Evolutionary conservation across 257 asterid genomes (phyloP).

Genomic region (Ilex aquifolium): DNA sequence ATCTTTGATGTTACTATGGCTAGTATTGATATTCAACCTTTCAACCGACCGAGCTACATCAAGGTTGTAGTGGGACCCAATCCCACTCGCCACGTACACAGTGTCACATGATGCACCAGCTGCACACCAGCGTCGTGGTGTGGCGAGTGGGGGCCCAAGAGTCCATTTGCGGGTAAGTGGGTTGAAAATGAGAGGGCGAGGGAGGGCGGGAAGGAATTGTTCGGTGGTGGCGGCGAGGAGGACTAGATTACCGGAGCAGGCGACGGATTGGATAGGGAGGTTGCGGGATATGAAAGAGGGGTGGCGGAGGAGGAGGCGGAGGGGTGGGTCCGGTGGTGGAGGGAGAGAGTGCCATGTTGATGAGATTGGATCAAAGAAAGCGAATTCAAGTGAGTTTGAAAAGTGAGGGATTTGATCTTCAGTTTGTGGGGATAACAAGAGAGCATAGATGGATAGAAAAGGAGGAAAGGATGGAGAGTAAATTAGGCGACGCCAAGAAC

Average conservation of each 20-base stretch:
- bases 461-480: constrained; percentile 76
- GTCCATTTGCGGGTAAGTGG: constrained; percentile 37
- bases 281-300: constrained; percentile 74
- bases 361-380: constrained; percentile 70
- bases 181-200: constrained; percentile 55
- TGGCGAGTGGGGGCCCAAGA: constrained; percentile 42
- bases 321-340: constrained; percentile 40
- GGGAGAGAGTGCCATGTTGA: constrained; percentile 51
- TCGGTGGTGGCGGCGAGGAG: constrained; percentile 72
- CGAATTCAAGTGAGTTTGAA: constrained; percentile 23
- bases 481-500: constrained; percentile 68
- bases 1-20: background rate
- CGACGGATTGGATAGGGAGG: constrained; percentile 60
- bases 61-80: constrained; percentile 54
- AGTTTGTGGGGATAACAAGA: constrained; percentile 21
- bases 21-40: constrained; percentile 42
- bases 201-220: constrained; percentile 54
- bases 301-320: constrained; percentile 51
- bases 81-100: constrained; percentile 74
- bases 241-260: constrained; percentile 46
- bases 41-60: constrained; percentile 66
- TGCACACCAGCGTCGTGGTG: constrained; percentile 86
- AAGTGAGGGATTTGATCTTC: constrained; percentile 1
- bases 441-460: constrained; percentile 59
- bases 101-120: constrained; percentile 36